Conservation (phyloP, 2,329 filamentous ascomycete genomes). For the Trichophyton simii region DNA sequence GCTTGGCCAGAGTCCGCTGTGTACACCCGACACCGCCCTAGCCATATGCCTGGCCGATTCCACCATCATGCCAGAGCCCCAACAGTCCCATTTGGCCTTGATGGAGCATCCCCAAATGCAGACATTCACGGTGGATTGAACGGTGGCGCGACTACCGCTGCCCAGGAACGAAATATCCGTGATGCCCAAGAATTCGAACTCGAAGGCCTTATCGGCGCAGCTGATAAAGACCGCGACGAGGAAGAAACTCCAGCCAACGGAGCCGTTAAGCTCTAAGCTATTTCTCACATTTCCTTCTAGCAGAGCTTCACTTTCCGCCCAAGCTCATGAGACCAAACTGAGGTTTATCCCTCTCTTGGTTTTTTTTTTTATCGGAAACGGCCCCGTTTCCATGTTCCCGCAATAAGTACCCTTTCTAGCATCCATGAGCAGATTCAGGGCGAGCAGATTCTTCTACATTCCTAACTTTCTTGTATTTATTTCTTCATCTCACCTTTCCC, state of each 20-base stretch:
- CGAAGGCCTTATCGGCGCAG: slow-evolving; percentile 53
- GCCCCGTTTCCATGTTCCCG: background rate
- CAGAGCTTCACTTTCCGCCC: background rate
- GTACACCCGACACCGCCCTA: slow-evolving; percentile 4
- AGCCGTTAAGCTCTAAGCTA: background rate
- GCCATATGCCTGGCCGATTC: slow-evolving; percentile 6
- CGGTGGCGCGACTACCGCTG: slow-evolving; percentile 31
- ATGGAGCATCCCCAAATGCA: background rate
- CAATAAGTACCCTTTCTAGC: too few species aligned
- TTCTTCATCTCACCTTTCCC: background rate
- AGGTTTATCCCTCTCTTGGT: background rate
- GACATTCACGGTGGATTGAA: slow-evolving; percentile 23
- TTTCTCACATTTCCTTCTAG: background rate
- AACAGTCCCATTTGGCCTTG: slow-evolving; percentile 1
- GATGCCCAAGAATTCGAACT: slow-evolving; percentile 92
- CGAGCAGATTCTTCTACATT: background rate
- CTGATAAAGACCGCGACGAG: slow-evolving; percentile 22
- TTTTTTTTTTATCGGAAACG: background rate
- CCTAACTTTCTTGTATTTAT: background rate
- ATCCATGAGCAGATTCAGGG: background rate
- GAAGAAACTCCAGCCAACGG: slow-evolving; percentile 16
- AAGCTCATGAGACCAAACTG: background rate
- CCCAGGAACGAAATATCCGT: slow-evolving; percentile 43
- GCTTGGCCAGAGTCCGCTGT: slow-evolving; percentile 33
- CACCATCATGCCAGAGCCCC: slow-evolving; percentile 2